These are phyloP conservation scores for Daedalea quercina DNA, from an alignment of 768 basidiomycete genomes.

Conservation along the genomic window DNA sequence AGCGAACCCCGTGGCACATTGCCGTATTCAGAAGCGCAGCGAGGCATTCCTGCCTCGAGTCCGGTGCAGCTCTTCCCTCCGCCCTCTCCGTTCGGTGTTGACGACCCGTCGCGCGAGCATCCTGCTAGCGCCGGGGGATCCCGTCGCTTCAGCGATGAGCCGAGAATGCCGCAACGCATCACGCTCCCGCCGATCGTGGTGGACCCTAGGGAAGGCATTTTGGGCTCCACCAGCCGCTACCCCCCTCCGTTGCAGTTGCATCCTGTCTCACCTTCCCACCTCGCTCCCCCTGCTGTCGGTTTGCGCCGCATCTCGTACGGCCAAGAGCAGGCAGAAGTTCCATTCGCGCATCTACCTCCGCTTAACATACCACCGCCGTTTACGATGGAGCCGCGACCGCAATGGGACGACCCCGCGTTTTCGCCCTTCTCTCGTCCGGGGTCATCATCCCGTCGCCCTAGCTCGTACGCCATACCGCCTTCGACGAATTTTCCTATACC, in stretches of 20 bases:
- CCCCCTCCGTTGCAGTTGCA: not conserved
- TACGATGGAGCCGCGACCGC: constrained; percentile 59
- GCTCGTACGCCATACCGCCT: not conserved
- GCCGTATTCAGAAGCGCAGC: not conserved
- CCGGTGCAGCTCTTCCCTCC: not conserved
- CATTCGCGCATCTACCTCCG: constrained; percentile 12
- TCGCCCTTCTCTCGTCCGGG: constrained; percentile 23
- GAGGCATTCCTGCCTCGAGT: not conserved
- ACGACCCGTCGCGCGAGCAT: not conserved
- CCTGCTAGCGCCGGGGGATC: not conserved
- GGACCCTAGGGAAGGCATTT: not conserved
- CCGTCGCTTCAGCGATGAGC: not conserved
- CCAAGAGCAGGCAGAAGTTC: not conserved
- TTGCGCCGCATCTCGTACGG: constrained; percentile 2
- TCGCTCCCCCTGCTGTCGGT: not conserved
- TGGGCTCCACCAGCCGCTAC: not conserved
- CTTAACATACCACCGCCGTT: constrained; percentile 45
- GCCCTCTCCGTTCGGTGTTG: not conserved
- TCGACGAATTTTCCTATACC: not conserved
- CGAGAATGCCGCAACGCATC: not conserved
- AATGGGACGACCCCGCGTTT: constrained; percentile 48
- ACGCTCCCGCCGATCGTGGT: not conserved
- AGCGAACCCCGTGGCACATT: not conserved
- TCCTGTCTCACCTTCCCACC: not conserved
- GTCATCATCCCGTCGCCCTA: constrained; percentile 5